A percentile compares a stretch with the other conserved stretches of the same genome.
Conservation (phyloP, 1,284 basidiomycete species). For the Puccinia polysora region DNA sequence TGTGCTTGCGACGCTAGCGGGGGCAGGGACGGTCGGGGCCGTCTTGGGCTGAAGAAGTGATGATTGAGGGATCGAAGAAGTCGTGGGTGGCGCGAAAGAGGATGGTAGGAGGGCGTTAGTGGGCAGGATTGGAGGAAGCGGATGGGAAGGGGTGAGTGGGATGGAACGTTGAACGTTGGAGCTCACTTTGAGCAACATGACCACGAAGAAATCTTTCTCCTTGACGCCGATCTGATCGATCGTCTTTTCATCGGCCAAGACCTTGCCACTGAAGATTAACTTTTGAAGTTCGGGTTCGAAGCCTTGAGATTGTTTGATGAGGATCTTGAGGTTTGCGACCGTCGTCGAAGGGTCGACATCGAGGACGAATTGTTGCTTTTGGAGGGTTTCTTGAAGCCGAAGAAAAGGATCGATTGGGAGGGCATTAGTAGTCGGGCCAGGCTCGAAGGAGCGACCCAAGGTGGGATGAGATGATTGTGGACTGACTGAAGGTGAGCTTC, state of each 20-base stretch:
- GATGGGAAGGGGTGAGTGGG: constrained; percentile 30
- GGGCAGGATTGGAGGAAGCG: constrained; percentile 53
- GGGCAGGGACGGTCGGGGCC: constrained; percentile 42
- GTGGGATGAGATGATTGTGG: too few relatives aligned
- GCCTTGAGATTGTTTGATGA: constrained; percentile 73
- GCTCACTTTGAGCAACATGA: constrained; percentile 92
- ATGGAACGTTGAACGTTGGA: background rate
- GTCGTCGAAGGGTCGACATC: constrained; percentile 37
- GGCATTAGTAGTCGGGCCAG: too few relatives aligned
- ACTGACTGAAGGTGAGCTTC: constrained; percentile 23
- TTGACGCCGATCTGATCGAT: constrained; percentile 86
- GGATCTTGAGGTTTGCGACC: constrained; percentile 72
- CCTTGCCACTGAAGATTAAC: constrained; percentile 96
- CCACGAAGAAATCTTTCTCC: constrained; percentile 97
- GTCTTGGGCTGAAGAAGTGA: constrained; percentile 50
- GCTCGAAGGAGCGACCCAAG: too few relatives aligned
- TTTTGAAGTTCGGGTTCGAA: constrained; percentile 66
- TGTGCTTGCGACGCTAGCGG: constrained; percentile 42
- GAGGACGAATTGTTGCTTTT: constrained; percentile 40
- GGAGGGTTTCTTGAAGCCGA: constrained; percentile 30
- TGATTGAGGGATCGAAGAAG: constrained; percentile 53
- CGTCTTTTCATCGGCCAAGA: constrained; percentile 80
- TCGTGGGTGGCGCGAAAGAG: constrained; percentile 51
- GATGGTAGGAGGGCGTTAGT: constrained; percentile 54
- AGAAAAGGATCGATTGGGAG: too few relatives aligned